These are phyloP conservation scores for Taphrina confusa DNA, from an alignment of 1,139 yeast species.

Conservation along the genomic window DNA sequence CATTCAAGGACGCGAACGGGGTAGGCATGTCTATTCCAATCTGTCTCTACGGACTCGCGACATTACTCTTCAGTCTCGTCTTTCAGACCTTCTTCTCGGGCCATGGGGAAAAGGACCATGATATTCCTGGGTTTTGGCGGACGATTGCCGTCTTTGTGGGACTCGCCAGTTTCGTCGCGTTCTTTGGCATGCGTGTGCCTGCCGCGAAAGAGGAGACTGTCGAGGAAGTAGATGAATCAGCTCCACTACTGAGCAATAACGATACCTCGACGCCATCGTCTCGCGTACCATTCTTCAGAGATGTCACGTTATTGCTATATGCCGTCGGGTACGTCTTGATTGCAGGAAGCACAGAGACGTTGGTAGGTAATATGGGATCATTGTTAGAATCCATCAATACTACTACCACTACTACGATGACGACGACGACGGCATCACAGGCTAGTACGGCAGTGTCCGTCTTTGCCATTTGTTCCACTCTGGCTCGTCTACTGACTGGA, in stretches of 20 bases:
- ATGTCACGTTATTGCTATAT: constrained; percentile 16
- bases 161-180: constrained; percentile 16
- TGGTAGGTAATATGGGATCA: constrained; percentile 32
- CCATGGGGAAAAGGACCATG: background rate
- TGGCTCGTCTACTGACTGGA: constrained; percentile 19
- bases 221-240: background rate
- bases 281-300: constrained; percentile 30
- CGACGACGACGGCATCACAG: background rate
- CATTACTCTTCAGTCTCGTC: constrained; percentile 19
- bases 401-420: background rate
- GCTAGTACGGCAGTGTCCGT: constrained; percentile 29
- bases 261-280: too few relatives aligned
- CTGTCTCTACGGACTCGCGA: constrained; percentile 25
- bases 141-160: background rate
- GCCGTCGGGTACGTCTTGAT: constrained; percentile 23
- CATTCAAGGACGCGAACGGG: constrained; percentile 10
- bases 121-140: constrained; percentile 30
- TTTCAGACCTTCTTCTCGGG: constrained; percentile 5
- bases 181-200: constrained; percentile 15
- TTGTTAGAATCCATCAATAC: constrained; percentile 18
- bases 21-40: constrained; percentile 25
- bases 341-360: constrained; percentile 31
- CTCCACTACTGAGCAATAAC: background rate
- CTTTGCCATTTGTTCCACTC: constrained; percentile 27
- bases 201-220: background rate